Percentiles rank a stretch among this genome's conserved stretches.
These are phyloP conservation scores for Urtica urens DNA, from an alignment of 306 rosid species.

Conservation along the genomic window DNA sequence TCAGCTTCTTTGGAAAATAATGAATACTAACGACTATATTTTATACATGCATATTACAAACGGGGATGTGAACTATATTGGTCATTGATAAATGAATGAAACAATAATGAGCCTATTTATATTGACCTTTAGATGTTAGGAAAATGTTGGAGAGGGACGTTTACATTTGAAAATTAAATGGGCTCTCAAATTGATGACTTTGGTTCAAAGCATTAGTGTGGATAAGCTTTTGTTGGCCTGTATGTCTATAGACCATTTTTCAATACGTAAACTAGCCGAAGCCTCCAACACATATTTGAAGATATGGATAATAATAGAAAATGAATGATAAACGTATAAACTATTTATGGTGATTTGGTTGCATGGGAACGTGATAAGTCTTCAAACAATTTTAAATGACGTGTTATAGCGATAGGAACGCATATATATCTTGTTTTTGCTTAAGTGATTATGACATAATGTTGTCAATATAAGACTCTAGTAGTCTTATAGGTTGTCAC, in stretches of 20 bases:
- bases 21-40: neutral
- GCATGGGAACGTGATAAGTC: neutral
- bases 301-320: neutral
- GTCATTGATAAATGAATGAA: constrained; percentile 6
- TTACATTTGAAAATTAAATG: too few species aligned
- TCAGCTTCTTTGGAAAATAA: neutral
- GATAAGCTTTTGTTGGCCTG: neutral
- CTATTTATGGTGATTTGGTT: neutral
- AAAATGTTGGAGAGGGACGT: neutral
- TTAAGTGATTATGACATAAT: neutral
- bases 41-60: neutral
- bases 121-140: constrained; percentile 8
- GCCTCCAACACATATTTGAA: neutral
- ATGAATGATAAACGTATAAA: neutral
- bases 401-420: constrained; percentile 1
- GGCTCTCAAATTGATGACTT: neutral
- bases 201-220: constrained; percentile 6
- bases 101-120: neutral
- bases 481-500: neutral
- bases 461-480: neutral
- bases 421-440: neutral
- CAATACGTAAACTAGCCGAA: neutral
- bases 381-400: neutral
- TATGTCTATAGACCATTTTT: too few species aligned
- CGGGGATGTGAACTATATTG: constrained; percentile 1